Conservation (phyloP, 2,329 filamentous ascomycete genomes). For the Hymenoscyphus occultus region DNA sequence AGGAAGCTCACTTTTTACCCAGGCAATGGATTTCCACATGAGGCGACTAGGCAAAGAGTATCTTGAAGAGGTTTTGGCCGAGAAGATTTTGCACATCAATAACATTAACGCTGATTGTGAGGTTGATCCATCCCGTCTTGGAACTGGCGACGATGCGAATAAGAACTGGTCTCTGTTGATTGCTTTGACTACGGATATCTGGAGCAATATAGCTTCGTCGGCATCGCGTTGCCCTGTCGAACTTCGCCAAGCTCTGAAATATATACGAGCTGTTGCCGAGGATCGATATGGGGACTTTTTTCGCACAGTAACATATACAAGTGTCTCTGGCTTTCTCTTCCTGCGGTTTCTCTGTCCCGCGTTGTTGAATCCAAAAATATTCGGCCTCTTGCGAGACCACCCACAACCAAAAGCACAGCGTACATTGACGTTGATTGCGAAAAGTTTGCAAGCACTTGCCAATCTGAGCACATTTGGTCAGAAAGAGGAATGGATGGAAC, state of each 20-base stretch:
- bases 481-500: constrained; percentile 98
- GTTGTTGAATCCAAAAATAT: constrained; percentile 92
- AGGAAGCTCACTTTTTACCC: constrained; percentile 90
- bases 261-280: constrained; percentile 87
- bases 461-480: constrained; percentile 90
- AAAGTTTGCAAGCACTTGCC: constrained; percentile 84
- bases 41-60: constrained; percentile 90
- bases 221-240: constrained; percentile 74
- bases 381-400: constrained; percentile 79
- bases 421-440: constrained; percentile 87
- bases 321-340: constrained; percentile 92
- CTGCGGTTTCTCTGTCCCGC: constrained; percentile 93
- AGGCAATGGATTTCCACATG: constrained; percentile 94
- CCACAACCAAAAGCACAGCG: constrained; percentile 79
- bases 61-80: constrained; percentile 79
- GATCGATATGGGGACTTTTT: constrained; percentile 93
- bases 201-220: constrained; percentile 78
- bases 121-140: constrained; percentile 82
- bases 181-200: constrained; percentile 74
- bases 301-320: constrained; percentile 85
- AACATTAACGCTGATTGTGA: constrained; percentile 89
- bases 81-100: constrained; percentile 85
- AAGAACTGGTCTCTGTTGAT: constrained; percentile 81
- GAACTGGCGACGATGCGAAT: constrained; percentile 65
- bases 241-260: constrained; percentile 80